These are phyloP conservation scores for Cylindricascospora bacillispora DNA, from an alignment of 1,139 yeast genomes.

Conservation along the genomic window DNA sequence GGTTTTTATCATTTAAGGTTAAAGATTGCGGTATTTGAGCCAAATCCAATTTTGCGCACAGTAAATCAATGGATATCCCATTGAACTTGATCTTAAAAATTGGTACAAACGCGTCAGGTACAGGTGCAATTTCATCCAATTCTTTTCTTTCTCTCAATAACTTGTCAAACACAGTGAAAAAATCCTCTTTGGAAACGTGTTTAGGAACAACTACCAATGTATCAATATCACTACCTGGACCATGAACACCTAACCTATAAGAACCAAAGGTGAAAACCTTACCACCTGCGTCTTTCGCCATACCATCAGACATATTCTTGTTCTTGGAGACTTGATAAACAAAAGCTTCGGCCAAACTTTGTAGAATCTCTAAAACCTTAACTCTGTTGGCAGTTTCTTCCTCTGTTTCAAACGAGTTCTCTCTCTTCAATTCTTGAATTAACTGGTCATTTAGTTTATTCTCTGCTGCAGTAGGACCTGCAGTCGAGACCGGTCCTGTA, in stretches of 20 bases:
- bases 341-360: slow-evolving; percentile 62
- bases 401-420: slow-evolving; percentile 84
- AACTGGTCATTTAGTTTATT: slow-evolving; percentile 59
- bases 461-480: slow-evolving; percentile 76
- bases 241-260: slow-evolving; percentile 86
- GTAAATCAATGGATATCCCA: slow-evolving; percentile 84
- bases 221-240: slow-evolving; percentile 98
- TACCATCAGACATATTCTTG: slow-evolving; percentile 91
- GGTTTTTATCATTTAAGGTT: slow-evolving; percentile 71
- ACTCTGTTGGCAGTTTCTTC: slow-evolving; percentile 68
- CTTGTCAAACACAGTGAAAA: slow-evolving; percentile 65
- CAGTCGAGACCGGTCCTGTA: slow-evolving; percentile 77
- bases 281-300: slow-evolving; percentile 97
- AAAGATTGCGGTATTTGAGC: slow-evolving; percentile 68
- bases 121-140: slow-evolving; percentile 78
- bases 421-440: slow-evolving; percentile 65
- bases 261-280: slow-evolving; percentile 93
- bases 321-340: slow-evolving; percentile 67
- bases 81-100: slow-evolving; percentile 76
- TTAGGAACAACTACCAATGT: slow-evolving; percentile 92
- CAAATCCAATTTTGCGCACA: slow-evolving; percentile 69
- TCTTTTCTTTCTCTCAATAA: slow-evolving; percentile 61
- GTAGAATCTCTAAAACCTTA: slow-evolving; percentile 57
- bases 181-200: slow-evolving; percentile 84
- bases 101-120: slow-evolving; percentile 96